A percentile compares a stretch with the other conserved stretches of the same genome.
These are phyloP conservation scores for Pholiota molesta DNA, from an alignment of 768 basidiomycete species.

Conservation along the genomic window DNA sequence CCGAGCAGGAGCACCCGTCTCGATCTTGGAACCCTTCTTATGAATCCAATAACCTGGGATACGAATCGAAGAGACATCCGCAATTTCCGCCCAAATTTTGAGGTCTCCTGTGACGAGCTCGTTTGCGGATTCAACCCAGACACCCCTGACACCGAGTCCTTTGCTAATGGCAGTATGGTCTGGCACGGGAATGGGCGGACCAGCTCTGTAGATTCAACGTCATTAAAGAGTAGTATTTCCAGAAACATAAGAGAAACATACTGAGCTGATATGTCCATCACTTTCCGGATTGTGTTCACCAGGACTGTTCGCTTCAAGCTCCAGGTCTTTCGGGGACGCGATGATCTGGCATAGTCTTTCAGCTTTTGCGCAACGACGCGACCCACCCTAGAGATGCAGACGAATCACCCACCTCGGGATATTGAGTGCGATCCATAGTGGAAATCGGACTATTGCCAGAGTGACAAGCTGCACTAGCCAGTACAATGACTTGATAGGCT, in stretches of 20 bases:
- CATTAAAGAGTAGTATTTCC: not conserved
- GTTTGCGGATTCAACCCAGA: slow-evolving; percentile 51
- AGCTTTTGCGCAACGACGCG: not conserved
- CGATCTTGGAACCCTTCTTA: slow-evolving; percentile 38
- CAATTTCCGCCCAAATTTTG: slow-evolving; percentile 38
- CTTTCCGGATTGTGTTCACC: slow-evolving; percentile 36
- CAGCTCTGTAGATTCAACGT: slow-evolving; percentile 31
- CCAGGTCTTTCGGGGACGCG: slow-evolving; percentile 52
- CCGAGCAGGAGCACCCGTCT: slow-evolving; percentile 38
- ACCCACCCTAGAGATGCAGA: not conserved
- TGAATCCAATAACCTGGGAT: slow-evolving; percentile 65
- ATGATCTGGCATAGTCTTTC: slow-evolving; percentile 28
- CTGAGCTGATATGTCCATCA: slow-evolving; percentile 27
- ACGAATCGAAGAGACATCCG: slow-evolving; percentile 41
- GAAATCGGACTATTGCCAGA: slow-evolving; percentile 46
- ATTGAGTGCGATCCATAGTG: slow-evolving; percentile 48
- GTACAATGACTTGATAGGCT: slow-evolving; percentile 55
- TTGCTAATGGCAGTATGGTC: slow-evolving; percentile 27
- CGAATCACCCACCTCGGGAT: slow-evolving; percentile 33
- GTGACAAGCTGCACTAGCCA: slow-evolving; percentile 43
- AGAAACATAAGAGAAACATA: slow-evolving; percentile 21
- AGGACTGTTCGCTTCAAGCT: slow-evolving; percentile 40
- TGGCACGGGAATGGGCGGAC: slow-evolving; percentile 33
- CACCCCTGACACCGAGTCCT: slow-evolving; percentile 38
- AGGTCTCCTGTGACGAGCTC: slow-evolving; percentile 48